phyloP scores from a whole-genome alignment of 176 grass and related monocot species.

The Dendrocalamus sinicus region DNA sequence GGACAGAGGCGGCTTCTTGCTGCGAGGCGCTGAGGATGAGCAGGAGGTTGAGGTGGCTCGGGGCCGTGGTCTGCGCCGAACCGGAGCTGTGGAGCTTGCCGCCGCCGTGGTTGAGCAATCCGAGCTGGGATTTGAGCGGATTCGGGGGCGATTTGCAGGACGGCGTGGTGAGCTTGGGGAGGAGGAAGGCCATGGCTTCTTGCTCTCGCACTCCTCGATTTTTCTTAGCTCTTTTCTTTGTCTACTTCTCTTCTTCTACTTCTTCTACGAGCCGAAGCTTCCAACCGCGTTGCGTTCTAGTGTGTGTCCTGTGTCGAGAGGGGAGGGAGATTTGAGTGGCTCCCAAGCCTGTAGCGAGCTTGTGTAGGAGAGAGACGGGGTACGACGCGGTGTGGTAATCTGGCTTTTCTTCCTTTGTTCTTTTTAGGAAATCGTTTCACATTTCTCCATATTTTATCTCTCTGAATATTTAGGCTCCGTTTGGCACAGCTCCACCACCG shows the following conservation, averaged over 20 bases:
- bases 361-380: slow-evolving; percentile 17
- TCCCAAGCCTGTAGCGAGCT: slow-evolving; percentile 43
- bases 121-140: slow-evolving; percentile 54
- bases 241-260: background rate
- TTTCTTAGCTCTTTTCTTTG: background rate
- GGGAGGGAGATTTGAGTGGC: slow-evolving; percentile 61
- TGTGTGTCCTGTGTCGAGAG: slow-evolving; percentile 39
- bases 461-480: background rate
- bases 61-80: slow-evolving; percentile 28
- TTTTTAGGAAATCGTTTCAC: background rate
- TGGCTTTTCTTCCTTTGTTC: background rate
- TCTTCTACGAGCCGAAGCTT: slow-evolving; percentile 41
- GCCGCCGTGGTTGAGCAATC: slow-evolving; percentile 14
- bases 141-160: slow-evolving; percentile 53
- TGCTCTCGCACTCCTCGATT: slow-evolving; percentile 27
- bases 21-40: slow-evolving; percentile 55
- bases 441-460: background rate
- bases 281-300: slow-evolving; percentile 24
- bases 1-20: slow-evolving; percentile 46
- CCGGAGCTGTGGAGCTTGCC: slow-evolving; percentile 47
- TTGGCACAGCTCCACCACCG: too few relatives aligned
- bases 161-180: slow-evolving; percentile 81
- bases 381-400: slow-evolving; percentile 5
- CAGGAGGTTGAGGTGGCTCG: slow-evolving; percentile 42
- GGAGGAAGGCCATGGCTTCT: slow-evolving; percentile 75